Evolutionary conservation across 352 stramenopile genomes (phyloP).

Genomic region (Pythium rishiriense): DNA sequence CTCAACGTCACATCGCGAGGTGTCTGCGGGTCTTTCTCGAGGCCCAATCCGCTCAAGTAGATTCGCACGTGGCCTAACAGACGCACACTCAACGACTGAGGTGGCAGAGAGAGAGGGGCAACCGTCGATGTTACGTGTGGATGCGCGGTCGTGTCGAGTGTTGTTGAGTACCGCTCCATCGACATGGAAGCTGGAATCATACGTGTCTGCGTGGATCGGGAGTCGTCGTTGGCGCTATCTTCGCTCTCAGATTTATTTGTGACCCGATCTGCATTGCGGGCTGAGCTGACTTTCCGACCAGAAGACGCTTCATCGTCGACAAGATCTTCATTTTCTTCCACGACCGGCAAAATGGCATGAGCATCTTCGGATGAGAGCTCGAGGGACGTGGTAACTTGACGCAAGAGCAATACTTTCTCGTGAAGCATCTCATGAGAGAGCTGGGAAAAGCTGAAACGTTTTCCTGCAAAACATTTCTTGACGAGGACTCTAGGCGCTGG

Average conservation of each 20-base stretch:
- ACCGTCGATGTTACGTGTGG: slow-evolving; percentile 5
- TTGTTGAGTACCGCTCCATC: slow-evolving; percentile 24
- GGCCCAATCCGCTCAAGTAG: slow-evolving; percentile 27
- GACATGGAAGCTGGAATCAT: slow-evolving; percentile 24
- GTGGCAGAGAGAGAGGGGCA: slow-evolving; percentile 20
- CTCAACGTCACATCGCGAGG: slow-evolving; percentile 11
- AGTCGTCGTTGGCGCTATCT: slow-evolving; percentile 19
- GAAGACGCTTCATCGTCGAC: not conserved
- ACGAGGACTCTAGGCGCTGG: slow-evolving; percentile 29
- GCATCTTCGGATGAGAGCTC: slow-evolving; percentile 10
- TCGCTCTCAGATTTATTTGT: slow-evolving; percentile 14
- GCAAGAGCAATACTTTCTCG: slow-evolving; percentile 46
- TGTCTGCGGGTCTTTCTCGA: not conserved
- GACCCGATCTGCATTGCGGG: slow-evolving; percentile 13
- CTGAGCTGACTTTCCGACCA: slow-evolving; percentile 14
- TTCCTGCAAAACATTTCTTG: slow-evolving; percentile 46
- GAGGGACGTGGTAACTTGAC: slow-evolving; percentile 46
- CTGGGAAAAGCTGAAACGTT: slow-evolving; percentile 43
- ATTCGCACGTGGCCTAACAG: slow-evolving; percentile 37
- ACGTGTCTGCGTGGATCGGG: slow-evolving; percentile 19
- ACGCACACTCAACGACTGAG: slow-evolving; percentile 22
- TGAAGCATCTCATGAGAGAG: slow-evolving; percentile 49
- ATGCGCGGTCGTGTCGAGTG: slow-evolving; percentile 13
- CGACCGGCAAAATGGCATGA: not conserved
- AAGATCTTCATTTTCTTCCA: slow-evolving; percentile 5